A percentile compares a stretch with the other conserved stretches of the same genome.
Conservation (phyloP, 1,139 yeast genomes). For the Blastobotrys arbuscula region DNA sequence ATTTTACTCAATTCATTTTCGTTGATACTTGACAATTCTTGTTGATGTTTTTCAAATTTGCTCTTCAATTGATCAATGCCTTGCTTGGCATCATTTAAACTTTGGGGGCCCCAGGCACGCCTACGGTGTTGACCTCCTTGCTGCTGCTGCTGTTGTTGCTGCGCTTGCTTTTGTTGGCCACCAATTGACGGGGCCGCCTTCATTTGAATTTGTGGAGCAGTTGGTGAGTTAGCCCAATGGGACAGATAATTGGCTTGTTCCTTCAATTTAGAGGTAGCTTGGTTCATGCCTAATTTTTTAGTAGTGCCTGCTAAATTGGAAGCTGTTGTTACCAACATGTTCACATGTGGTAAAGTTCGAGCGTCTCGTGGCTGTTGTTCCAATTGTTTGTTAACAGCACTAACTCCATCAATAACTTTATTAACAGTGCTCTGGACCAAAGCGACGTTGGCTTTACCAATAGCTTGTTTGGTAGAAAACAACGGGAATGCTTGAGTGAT, state of each 20-base stretch:
- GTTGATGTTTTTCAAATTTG: background rate
- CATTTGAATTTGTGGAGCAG: background rate
- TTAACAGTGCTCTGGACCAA: background rate
- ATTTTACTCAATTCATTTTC: background rate
- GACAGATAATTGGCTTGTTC: slow-evolving; percentile 3
- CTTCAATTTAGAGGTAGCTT: background rate
- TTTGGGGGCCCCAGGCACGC: slow-evolving; percentile 7
- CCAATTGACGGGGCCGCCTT: background rate
- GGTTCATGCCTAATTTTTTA: background rate
- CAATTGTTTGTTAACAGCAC: background rate
- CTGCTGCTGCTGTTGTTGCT: background rate
- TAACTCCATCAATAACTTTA: background rate
- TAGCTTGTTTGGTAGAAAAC: background rate
- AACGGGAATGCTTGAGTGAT: background rate
- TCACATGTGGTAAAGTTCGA: slow-evolving; percentile 1
- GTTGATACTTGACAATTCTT: background rate
- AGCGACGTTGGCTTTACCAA: background rate
- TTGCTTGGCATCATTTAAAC: background rate
- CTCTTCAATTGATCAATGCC: background rate
- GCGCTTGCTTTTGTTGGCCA: background rate
- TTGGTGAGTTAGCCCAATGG: slow-evolving; percentile 6
- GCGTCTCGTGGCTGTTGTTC: background rate
- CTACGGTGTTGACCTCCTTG: background rate
- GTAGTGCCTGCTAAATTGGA: background rate
- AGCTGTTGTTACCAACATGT: slow-evolving; percentile 1